phyloP scores from a whole-genome alignment of 2,329 filamentous ascomycete species.

The Xylaria sp. region DNA sequence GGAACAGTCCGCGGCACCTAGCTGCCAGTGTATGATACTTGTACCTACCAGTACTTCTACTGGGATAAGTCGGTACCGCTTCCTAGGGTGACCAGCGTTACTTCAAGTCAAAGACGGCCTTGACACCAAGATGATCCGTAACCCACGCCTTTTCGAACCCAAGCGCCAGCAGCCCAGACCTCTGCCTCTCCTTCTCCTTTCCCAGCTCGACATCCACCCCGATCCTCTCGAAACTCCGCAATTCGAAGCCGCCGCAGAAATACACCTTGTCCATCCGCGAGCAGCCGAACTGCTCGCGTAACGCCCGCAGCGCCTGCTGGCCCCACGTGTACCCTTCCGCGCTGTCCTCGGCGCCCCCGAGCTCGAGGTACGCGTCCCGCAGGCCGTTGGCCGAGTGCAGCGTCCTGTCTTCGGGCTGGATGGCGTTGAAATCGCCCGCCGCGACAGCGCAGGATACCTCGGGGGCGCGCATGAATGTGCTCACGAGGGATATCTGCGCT shows the following conservation, averaged over 20 bases:
- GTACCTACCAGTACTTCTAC: too few relatives aligned
- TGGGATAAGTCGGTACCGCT: too few relatives aligned
- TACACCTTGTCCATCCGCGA: slow-evolving; percentile 60
- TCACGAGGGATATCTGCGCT: slow-evolving; percentile 32
- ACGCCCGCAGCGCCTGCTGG: slow-evolving; percentile 51
- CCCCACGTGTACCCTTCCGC: slow-evolving; percentile 61
- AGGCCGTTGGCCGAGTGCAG: slow-evolving; percentile 54
- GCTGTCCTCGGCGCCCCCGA: slow-evolving; percentile 53
- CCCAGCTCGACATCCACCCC: slow-evolving; percentile 50
- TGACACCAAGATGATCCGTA: slow-evolving; percentile 55
- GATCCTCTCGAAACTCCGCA: slow-evolving; percentile 50
- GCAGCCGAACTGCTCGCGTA: slow-evolving; percentile 51
- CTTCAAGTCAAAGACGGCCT: slow-evolving; percentile 38
- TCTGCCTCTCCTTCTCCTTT: slow-evolving; percentile 37
- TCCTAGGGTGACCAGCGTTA: neutral
- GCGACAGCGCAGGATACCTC: slow-evolving; percentile 29
- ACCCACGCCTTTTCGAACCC: slow-evolving; percentile 51
- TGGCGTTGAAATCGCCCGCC: slow-evolving; percentile 63
- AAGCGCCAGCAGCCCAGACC: slow-evolving; percentile 30
- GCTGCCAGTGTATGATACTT: too few relatives aligned
- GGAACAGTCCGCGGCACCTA: too few relatives aligned
- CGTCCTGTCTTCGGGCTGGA: slow-evolving; percentile 55
- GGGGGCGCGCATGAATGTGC: slow-evolving; percentile 27
- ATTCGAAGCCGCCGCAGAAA: slow-evolving; percentile 44
- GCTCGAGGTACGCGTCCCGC: slow-evolving; percentile 55